Percentiles rank a stretch among this genome's conserved stretches.
Conservation (phyloP, 140 eudicot species). For the Senecio squalidus region DNA sequence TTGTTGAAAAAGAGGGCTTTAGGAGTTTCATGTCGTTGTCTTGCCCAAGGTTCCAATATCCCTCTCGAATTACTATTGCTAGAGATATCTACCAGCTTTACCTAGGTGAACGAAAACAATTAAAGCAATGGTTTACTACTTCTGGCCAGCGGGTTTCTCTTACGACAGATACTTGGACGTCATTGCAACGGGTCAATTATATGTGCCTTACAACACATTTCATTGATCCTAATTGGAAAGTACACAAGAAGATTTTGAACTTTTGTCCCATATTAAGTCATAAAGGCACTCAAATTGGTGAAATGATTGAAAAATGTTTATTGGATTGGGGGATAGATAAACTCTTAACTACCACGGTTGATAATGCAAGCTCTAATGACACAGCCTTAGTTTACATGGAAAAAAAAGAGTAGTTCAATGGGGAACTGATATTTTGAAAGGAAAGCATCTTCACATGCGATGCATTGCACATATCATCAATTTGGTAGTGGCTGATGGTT, state of each 20-base stretch:
- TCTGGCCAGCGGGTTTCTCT: constrained; percentile 2
- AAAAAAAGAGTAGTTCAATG: neutral
- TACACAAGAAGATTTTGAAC: neutral
- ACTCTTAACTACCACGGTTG: neutral
- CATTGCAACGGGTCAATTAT: constrained; percentile 1
- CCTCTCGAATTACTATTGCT: constrained; percentile 12
- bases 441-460: neutral
- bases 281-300: constrained; percentile 4
- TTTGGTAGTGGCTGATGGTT: neutral
- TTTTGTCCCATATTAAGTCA: neutral
- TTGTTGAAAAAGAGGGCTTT: neutral
- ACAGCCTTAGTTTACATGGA: neutral
- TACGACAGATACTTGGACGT: constrained; percentile 10
- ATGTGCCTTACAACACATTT: constrained; percentile 1
- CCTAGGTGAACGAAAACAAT: neutral
- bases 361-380: neutral
- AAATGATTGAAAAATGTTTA: constrained; percentile 1
- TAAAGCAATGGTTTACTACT: neutral
- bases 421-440: neutral
- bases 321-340: constrained; percentile 1
- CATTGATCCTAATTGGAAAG: neutral
- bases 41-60: neutral
- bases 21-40: neutral
- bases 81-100: constrained; percentile 3
- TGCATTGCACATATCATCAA: neutral